Percentiles rank a stretch among this genome's conserved stretches.
These are phyloP conservation scores for Monilinia aucupariae DNA, from an alignment of 2,329 filamentous ascomycete genomes.

Conservation along the genomic window DNA sequence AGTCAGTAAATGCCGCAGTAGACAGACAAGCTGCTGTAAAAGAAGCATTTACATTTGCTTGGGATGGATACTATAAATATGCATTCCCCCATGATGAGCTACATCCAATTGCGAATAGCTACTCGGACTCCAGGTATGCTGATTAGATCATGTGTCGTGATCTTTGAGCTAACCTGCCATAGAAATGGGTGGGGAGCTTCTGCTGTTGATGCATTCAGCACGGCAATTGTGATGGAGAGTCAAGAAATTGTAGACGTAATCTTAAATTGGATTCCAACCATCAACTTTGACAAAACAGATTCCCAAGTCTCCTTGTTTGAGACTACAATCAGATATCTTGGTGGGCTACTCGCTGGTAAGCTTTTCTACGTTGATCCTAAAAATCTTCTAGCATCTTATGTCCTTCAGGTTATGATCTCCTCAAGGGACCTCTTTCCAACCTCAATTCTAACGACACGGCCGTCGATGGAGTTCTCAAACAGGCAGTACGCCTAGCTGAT, in stretches of 20 bases:
- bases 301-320: slow-evolving; percentile 72
- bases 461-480: slow-evolving; percentile 56
- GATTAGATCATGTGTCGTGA: not conserved
- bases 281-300: slow-evolving; percentile 63
- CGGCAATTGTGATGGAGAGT: slow-evolving; percentile 71
- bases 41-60: slow-evolving; percentile 63
- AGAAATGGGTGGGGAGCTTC: slow-evolving; percentile 84
- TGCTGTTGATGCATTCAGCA: slow-evolving; percentile 74
- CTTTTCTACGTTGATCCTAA: not conserved
- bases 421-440: slow-evolving; percentile 58
- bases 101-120: slow-evolving; percentile 59
- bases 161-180: slow-evolving; percentile 19
- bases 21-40: slow-evolving; percentile 55
- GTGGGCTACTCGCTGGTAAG: slow-evolving; percentile 70
- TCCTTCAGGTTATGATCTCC: slow-evolving; percentile 57
- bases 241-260: slow-evolving; percentile 63
- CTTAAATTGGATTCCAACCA: slow-evolving; percentile 61
- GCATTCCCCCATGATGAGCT: slow-evolving; percentile 76
- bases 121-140: slow-evolving; percentile 62
- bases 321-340: slow-evolving; percentile 84
- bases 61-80: slow-evolving; percentile 67
- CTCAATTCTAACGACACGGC: slow-evolving; percentile 41
- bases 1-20: slow-evolving; percentile 19
- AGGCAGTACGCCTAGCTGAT: slow-evolving; percentile 65
- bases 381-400: slow-evolving; percentile 1